phyloP scores from a whole-genome alignment of 139 green algal genomes.

The Haematococcus sp. region DNA sequence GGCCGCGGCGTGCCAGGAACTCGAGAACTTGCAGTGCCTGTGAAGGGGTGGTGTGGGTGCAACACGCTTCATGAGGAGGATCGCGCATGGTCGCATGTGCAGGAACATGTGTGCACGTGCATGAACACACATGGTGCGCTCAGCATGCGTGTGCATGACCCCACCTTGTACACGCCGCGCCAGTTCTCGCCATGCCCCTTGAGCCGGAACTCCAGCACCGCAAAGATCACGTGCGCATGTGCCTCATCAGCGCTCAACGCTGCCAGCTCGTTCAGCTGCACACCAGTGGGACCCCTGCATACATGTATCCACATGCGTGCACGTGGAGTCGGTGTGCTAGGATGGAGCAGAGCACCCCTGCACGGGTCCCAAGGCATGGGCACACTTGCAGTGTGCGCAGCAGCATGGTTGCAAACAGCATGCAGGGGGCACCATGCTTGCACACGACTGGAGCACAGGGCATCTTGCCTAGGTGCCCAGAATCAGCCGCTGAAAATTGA shows the following conservation, averaged over 20 bases:
- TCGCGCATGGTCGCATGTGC: background rate
- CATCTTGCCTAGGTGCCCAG: too few relatives aligned
- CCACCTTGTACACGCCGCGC: conserved; percentile 82
- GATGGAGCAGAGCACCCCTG: too few relatives aligned
- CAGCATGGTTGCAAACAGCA: too few relatives aligned
- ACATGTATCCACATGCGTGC: too few relatives aligned
- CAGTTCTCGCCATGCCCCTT: conserved; percentile 66
- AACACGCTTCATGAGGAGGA: too few relatives aligned
- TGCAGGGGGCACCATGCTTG: too few relatives aligned
- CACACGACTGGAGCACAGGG: too few relatives aligned
- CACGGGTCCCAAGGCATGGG: too few relatives aligned
- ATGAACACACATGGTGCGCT: too few relatives aligned
- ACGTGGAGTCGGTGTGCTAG: too few relatives aligned
- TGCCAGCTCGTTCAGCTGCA: conserved; percentile 61
- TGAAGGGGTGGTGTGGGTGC: background rate
- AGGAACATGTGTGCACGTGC: background rate
- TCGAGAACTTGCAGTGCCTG: conserved; percentile 82
- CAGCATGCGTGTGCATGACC: background rate
- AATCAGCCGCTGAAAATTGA: too few relatives aligned
- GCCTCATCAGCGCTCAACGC: conserved; percentile 38
- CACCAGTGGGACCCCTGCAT: conserved; percentile 68
- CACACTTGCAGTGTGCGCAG: too few relatives aligned
- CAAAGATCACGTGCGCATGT: conserved; percentile 58
- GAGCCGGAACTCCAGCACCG: conserved; percentile 68
- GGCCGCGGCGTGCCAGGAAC: conserved; percentile 73